Evolutionary conservation across 352 stramenopile species (phyloP).

Genomic region (Pythium vanterpoolii): DNA sequence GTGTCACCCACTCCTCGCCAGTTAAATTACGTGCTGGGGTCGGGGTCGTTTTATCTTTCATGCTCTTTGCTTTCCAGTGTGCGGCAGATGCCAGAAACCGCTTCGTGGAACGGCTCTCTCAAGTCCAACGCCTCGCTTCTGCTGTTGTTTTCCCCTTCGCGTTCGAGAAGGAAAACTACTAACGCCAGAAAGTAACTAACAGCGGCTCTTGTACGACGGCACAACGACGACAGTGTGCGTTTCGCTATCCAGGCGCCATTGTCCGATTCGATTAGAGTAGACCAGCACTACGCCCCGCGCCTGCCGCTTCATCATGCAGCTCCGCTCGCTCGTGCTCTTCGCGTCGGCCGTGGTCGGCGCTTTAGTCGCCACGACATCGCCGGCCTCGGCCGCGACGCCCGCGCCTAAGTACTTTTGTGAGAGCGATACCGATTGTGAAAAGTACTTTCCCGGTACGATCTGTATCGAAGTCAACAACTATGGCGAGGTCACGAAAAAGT

Average conservation of each 20-base stretch:
- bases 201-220: background rate
- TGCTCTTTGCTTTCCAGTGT: background rate
- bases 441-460: constrained; percentile 59
- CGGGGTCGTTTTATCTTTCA: constrained; percentile 8
- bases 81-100: constrained; percentile 1
- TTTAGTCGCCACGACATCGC: constrained; percentile 2
- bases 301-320: constrained; percentile 36
- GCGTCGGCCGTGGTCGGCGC: constrained; percentile 26
- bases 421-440: constrained; percentile 66
- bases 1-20: background rate
- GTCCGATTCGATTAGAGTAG: too few relatives aligned
- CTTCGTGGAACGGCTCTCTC: constrained; percentile 8
- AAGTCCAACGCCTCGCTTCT: background rate
- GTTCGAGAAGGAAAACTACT: background rate
- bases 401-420: constrained; percentile 53
- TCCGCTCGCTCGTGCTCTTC: constrained; percentile 32
- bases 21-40: constrained; percentile 19
- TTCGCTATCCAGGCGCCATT: background rate
- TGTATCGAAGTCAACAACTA: constrained; percentile 82
- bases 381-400: constrained; percentile 25
- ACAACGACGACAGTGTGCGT: background rate
- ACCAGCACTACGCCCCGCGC: background rate
- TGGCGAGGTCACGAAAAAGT: constrained; percentile 69
- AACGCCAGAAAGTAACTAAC: background rate
- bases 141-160: background rate